A percentile compares a stretch with the other conserved stretches of the same genome.
phyloP scores from a whole-genome alignment of 2,329 filamentous ascomycete species.

The Fusarium camptoceras region DNA sequence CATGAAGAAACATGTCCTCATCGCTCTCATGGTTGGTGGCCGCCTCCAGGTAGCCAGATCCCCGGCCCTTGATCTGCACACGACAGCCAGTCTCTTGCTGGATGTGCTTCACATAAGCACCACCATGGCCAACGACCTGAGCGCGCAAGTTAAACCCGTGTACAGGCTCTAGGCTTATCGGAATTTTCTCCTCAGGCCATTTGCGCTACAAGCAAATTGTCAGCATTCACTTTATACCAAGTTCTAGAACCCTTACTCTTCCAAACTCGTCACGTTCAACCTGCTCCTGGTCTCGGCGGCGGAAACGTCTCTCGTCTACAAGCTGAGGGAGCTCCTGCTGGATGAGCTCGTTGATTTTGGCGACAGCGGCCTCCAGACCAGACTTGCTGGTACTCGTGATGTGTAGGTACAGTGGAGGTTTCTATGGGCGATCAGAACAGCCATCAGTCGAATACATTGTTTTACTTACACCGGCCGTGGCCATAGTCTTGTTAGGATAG shows the following conservation, averaged over 20 bases:
- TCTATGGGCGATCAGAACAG: conserved; percentile 62
- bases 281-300: conserved; percentile 81
- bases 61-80: conserved; percentile 97
- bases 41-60: conserved; percentile 92
- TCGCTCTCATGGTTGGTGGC: conserved; percentile 91
- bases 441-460: neutral
- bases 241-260: conserved; percentile 70
- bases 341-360: conserved; percentile 93
- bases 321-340: conserved; percentile 95
- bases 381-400: conserved; percentile 92
- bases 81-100: conserved; percentile 95
- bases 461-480: conserved; percentile 83
- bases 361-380: conserved; percentile 89
- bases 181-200: conserved; percentile 98
- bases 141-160: conserved; percentile 96
- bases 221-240: conserved; percentile 15
- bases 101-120: conserved; percentile 97
- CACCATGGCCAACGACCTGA: conserved; percentile 93
- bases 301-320: conserved; percentile 93
- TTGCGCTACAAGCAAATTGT: conserved; percentile 75
- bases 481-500: conserved; percentile 97
- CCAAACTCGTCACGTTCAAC: conserved; percentile 93
- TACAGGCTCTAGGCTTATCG: conserved; percentile 89
- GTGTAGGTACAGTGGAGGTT: conserved; percentile 93
- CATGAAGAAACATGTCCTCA: conserved; percentile 95